Evolutionary conservation across 139 green algal genomes (phyloP).

Genomic region (Picochlorum sp.): DNA sequence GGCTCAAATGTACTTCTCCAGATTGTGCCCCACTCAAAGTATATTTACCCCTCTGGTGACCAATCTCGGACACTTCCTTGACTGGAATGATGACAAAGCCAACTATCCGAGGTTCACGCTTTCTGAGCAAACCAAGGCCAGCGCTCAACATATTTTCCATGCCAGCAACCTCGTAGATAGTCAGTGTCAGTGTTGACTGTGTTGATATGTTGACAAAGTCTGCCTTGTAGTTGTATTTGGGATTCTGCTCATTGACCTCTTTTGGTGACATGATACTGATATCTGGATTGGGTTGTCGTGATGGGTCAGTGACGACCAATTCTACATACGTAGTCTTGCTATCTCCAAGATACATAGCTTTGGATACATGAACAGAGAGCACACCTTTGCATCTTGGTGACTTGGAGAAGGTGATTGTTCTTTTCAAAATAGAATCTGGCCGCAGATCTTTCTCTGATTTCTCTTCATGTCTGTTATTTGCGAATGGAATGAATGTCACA

Average conservation of each 20-base stretch:
- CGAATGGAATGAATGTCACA: conserved; percentile 20
- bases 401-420: not conserved
- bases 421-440: not conserved
- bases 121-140: too few species aligned
- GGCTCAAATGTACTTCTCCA: conserved; percentile 16
- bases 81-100: conserved; percentile 13
- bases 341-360: conserved; percentile 4
- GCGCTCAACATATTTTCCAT: conserved; percentile 8
- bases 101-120: not conserved
- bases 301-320: conserved; percentile 16
- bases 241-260: conserved; percentile 1
- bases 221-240: conserved; percentile 17
- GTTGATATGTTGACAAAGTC: conserved; percentile 38
- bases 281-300: conserved; percentile 12
- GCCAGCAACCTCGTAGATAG: conserved; percentile 11
- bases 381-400: conserved; percentile 12
- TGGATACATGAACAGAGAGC: conserved; percentile 18
- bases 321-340: conserved; percentile 10
- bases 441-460: not conserved
- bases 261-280: conserved; percentile 7
- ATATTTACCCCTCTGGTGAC: conserved; percentile 9
- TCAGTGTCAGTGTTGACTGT: conserved; percentile 12
- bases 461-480: not conserved
- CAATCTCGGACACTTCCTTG: conserved; percentile 11
- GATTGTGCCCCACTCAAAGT: conserved; percentile 22